Base-by-base conservation (phyloP, 257 asterid species). In the Ilex aquifolium region DNA sequence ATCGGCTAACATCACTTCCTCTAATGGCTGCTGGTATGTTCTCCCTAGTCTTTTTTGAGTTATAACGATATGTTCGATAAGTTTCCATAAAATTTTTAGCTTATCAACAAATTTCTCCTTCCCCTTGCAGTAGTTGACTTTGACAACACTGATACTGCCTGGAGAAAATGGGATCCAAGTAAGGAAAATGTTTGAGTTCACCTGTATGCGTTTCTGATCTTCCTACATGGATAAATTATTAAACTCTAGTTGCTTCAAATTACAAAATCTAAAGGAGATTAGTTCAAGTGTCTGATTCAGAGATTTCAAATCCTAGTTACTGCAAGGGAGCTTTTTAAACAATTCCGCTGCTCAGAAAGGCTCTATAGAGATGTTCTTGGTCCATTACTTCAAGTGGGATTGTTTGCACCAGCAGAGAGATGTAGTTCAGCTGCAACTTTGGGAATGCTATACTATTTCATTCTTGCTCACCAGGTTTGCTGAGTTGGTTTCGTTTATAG, bases 381-480 rank as follows among this genome's bases (percentile, higher is more conserved):
- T 49, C 84, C 90, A 27, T 59, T 85, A 78, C 67, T 85, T 76
- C 84, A 71, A 75, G 88, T 85, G 63, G 90, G 88, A 48, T 73
- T 85, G 62, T 80, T 70, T 71, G 83, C 90, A 59, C 84, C 88
- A 8, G 63, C 88, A 13, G 94, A 85, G 73, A 84, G 75, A 60
- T 83, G 84, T 65, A 85, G 88, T 69, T 79, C 90, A 31, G 90
- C 94, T 71, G 82, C 86, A 52, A 77, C 84, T 56, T 72, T 83
- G 53, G 88, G 76, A 72, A 69, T 77, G 77, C 74, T 83, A 10
- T 63, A 79, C 69, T 79, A 78, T 69, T 79, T 68, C 30, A 72
- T 80, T 60, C 69, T 85, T 16, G 77, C 81, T 52, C 85, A 80
- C 62, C 90, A 85, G 94, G 94, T 85, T 50, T 59, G 64, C 13